Evolutionary conservation across 352 stramenopile species (phyloP), one percentile per base, ranked within the genome.

Genomic region (Globisporangium barbulae): DNA sequence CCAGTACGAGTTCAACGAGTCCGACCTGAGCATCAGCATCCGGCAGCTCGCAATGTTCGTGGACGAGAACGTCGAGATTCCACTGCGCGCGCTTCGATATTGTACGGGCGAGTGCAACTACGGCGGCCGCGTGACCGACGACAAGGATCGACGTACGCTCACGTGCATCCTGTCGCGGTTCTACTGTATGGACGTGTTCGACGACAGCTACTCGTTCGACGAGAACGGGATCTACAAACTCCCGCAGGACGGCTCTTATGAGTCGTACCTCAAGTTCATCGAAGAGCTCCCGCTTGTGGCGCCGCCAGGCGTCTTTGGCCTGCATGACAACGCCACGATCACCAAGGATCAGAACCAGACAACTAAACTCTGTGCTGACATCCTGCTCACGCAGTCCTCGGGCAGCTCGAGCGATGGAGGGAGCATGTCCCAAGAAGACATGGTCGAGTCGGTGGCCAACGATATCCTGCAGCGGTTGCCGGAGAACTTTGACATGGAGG

Each of bases 1-100:
- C 54, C 92, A 96, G 65, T 98, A 98, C 72, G 94, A 98, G 71
- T 98, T 98, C 66, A 98, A 97, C 67, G 91, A 97, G 73, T 97
- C 86, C 1, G 94, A 98, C 62, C 57, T 98, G 49, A 83, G 84
- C 44, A 98, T 98, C 66, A 96, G 80, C 47, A 97, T 95, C 59
- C 85, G 86, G 6, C 92, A 98, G 66, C 70, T 98, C 5, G 87
- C 90, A 53, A 97, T 98, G 79, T 98, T 95, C 65, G 63, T 98
- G 12, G 91, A 98, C 59, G 83, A 94, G 65, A 94, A 94, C 52
- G 92, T 91, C 25, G 83, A 97, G 53, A 81, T 93, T 41, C 90
- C 89, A 33, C 67, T 93, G 52, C 76, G 90, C 53, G 85, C 87
- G 42, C 64, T 93, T 10, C 72, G 76, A 31, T 95, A 95, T 59